phyloP scores from a whole-genome alignment of 2,329 filamentous ascomycete genomes.

The Amauroascus verrucosus region DNA sequence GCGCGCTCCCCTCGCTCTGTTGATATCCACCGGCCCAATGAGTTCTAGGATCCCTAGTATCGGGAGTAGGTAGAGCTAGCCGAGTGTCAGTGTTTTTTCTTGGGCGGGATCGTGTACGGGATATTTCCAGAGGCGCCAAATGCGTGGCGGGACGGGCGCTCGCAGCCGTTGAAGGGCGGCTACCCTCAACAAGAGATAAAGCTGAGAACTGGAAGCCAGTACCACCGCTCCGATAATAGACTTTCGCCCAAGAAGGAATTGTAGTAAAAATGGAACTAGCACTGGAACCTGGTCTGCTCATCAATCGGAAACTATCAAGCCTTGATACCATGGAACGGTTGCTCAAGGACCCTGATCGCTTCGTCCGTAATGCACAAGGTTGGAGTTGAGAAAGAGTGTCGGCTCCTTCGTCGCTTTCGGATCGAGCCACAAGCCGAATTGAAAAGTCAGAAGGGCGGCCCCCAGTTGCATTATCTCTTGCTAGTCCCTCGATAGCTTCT shows the following conservation, averaged over 20 bases:
- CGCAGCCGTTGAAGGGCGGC: constrained; percentile 26
- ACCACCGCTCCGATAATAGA: constrained; percentile 63
- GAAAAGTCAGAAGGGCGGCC: constrained; percentile 22
- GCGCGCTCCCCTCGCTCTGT: constrained; percentile 10
- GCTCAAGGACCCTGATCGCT: constrained; percentile 27
- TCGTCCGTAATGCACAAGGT: constrained; percentile 20
- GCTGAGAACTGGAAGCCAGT: constrained; percentile 37
- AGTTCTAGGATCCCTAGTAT: constrained; percentile 34
- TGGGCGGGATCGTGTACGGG: constrained; percentile 22
- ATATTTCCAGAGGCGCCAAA: constrained; percentile 22
- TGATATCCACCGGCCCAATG: constrained; percentile 29
- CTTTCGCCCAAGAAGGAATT: constrained; percentile 42
- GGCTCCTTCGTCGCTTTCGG: constrained; percentile 26
- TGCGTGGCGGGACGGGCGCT: constrained; percentile 24
- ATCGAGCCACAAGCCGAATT: constrained; percentile 28
- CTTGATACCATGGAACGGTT: constrained; percentile 37
- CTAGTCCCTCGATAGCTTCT: neutral
- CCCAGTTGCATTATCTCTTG: constrained; percentile 10
- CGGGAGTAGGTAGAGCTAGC: constrained; percentile 17
- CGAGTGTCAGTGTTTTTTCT: constrained; percentile 18
- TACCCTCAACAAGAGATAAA: constrained; percentile 33
- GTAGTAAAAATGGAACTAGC: constrained; percentile 36
- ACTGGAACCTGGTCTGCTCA: constrained; percentile 34
- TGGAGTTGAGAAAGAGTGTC: constrained; percentile 32
- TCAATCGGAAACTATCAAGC: constrained; percentile 28